Conservation (phyloP, 2,329 filamentous ascomycete species). For the Fusarium abutilonis region DNA sequence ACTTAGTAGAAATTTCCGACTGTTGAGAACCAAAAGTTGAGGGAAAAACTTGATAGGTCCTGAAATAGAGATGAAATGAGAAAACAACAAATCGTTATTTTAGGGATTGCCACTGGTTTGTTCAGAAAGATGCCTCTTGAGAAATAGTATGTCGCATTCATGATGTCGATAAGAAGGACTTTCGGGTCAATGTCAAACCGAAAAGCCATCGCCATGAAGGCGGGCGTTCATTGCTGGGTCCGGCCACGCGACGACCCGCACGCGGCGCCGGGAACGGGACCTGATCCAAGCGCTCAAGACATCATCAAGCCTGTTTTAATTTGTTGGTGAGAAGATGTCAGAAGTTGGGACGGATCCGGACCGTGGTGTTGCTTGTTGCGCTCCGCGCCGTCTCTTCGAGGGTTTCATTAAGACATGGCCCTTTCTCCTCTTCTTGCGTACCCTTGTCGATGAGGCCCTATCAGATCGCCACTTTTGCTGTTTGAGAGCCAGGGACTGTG, state of each 20-base stretch:
- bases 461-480: constrained; percentile 40
- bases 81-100: not conserved
- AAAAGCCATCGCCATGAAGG: constrained; percentile 31
- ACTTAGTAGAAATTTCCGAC: too few species aligned
- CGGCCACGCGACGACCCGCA: constrained; percentile 45
- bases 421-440: constrained; percentile 7
- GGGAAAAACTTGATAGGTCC: not conserved
- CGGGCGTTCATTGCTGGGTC: constrained; percentile 36
- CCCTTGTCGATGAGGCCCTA: constrained; percentile 36
- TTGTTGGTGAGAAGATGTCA: constrained; percentile 35
- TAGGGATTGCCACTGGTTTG: constrained; percentile 22
- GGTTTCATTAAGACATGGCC: constrained; percentile 25
- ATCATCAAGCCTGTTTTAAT: constrained; percentile 32
- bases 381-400: constrained; percentile 22
- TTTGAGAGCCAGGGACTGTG: constrained; percentile 23
- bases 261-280: constrained; percentile 35
- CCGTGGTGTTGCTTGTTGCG: constrained; percentile 21
- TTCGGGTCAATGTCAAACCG: constrained; percentile 36
- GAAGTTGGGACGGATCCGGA: constrained; percentile 39
- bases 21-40: not conserved
- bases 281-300: constrained; percentile 40
- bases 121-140: not conserved
- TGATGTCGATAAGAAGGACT: constrained; percentile 26
- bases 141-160: not conserved
- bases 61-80: not conserved